Evolutionary conservation across 768 basidiomycete species (phyloP).

Genomic region (Rhodotorula kratochvilovae): DNA sequence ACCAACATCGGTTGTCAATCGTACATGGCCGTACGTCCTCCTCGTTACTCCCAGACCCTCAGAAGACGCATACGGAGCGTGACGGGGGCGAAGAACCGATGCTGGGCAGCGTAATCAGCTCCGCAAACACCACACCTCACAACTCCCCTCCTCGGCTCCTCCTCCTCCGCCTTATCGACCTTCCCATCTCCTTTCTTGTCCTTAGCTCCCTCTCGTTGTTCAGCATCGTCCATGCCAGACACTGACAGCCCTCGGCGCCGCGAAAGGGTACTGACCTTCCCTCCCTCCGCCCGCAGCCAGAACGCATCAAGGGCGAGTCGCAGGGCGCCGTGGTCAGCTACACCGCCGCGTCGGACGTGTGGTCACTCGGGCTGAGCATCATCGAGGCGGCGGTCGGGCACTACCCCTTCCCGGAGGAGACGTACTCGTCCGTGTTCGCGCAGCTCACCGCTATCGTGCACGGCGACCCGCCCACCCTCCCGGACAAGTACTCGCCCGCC

Average conservation of each 20-base stretch:
- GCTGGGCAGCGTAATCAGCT: not conserved
- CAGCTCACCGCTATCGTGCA: conserved; percentile 95
- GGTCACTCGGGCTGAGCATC: conserved; percentile 90
- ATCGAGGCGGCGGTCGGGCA: conserved; percentile 82
- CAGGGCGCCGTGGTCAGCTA: conserved; percentile 80
- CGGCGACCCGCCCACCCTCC: conserved; percentile 82
- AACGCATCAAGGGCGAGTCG: conserved; percentile 92
- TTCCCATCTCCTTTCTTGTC: no score
- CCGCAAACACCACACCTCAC: no score
- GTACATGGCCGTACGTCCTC: conserved; percentile 84
- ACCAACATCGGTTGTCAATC: conserved; percentile 98
- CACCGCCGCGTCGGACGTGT: conserved; percentile 93
- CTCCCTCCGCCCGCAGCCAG: conserved; percentile 58
- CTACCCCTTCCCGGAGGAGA: conserved; percentile 97
- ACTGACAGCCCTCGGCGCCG: no score
- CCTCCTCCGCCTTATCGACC: no score
- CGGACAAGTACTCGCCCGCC: conserved; percentile 61
- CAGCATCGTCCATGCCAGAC: no score
- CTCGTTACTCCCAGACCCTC: not conserved
- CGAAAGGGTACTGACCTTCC: no score
- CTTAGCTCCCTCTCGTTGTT: no score
- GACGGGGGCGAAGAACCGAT: not conserved
- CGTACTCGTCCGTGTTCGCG: conserved; percentile 93
- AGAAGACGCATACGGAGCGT: not conserved
- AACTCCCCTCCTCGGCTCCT: no score